These are phyloP conservation scores for Neonectria neomacrospora DNA, from an alignment of 2,329 filamentous ascomycete genomes.

Conservation along the genomic window DNA sequence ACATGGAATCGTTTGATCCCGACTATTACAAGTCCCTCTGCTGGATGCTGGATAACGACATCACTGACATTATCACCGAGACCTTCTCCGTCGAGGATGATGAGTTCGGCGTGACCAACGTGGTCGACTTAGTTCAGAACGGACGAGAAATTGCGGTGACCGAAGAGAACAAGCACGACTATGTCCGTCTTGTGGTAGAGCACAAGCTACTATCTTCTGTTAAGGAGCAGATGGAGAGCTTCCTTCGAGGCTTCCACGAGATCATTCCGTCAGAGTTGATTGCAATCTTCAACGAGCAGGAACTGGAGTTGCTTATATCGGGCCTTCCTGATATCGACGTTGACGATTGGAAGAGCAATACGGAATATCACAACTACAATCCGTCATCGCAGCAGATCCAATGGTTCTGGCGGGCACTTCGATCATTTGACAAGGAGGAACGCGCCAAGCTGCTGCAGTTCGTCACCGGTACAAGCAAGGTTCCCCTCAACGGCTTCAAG, in stretches of 20 bases:
- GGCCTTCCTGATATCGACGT: conserved; percentile 97
- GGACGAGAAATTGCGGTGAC: conserved; percentile 94
- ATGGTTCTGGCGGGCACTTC: conserved; percentile 99
- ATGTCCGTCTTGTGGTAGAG: conserved; percentile 93
- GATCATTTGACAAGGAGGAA: conserved; percentile 99
- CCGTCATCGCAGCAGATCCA: conserved; percentile 96
- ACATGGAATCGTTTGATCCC: conserved; percentile 98
- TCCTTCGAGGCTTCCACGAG: conserved; percentile 96
- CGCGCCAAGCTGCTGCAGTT: conserved; percentile 97
- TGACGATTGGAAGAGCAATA: conserved; percentile 99
- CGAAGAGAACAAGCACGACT: conserved; percentile 98
- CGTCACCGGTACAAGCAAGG: conserved; percentile 97
- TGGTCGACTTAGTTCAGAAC: conserved; percentile 86
- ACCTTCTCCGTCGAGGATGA: conserved; percentile 95
- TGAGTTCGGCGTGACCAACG: conserved; percentile 88
- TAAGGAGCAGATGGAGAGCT: conserved; percentile 92
- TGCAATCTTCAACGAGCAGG: conserved; percentile 98
- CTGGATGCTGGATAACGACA: conserved; percentile 99
- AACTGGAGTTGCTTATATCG: conserved; percentile 95
- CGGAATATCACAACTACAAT: conserved; percentile 98
- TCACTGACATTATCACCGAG: conserved; percentile 96
- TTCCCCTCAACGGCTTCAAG: conserved; percentile 98
- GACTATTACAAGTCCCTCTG: conserved; percentile 99
- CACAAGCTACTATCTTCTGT: conserved; percentile 93
- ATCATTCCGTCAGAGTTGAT: conserved; percentile 95